Evolutionary conservation across 139 green algal genomes (phyloP), one percentile per base, ranked within the genome.

Genomic region (Chlamydomonas incerta): DNA sequence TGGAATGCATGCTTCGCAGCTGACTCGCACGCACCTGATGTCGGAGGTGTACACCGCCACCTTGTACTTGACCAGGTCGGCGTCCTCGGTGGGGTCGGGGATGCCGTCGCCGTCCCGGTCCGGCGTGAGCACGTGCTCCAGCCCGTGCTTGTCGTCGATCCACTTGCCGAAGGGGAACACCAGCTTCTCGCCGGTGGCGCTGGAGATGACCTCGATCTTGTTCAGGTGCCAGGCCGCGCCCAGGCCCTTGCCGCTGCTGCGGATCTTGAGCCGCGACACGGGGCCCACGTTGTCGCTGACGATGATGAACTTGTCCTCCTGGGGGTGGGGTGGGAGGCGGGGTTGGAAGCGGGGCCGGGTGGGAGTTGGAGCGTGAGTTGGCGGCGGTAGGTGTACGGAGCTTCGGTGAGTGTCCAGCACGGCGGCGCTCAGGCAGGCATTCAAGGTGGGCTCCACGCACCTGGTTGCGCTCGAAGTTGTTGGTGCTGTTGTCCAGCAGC

Each of bases 131-230:
- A 90, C 50, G 65, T 91, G 90, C 67, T 87, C 69, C 26, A 89
- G 81, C 17, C 85, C 82, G 34, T 87, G 81, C 80, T 91, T 82
- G 28, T 88, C 83, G 81, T 90, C 85, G 14, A 92, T 29, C 87
- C 86, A 93, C 55, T 90, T 90, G 80, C 79, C 83, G 74, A 88
- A 92, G 14, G 89, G 89, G 79, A 92, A 92, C 31, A 88, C 67
- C 67, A 91, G 83, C 71, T 76, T 89, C 83, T 90, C 89, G 24
- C 87, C 87, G 6, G 70, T 75, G 70, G 70, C 68, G 14, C 33
- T 74, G 68, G 68, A 74, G 33, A 52, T 34, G 14, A 74, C 68
- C 68, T 74, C 68, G n/a, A 74, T 14, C 68, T 85, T 46, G 28
- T 74, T 57, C 28, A 92, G 82, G 55, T 89, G 89, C 89, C 90